Evolutionary conservation across 164 flowering plant genomes (phyloP), one percentile per base, ranked within the genome.

Genomic region (Akebia trifoliata): DNA sequence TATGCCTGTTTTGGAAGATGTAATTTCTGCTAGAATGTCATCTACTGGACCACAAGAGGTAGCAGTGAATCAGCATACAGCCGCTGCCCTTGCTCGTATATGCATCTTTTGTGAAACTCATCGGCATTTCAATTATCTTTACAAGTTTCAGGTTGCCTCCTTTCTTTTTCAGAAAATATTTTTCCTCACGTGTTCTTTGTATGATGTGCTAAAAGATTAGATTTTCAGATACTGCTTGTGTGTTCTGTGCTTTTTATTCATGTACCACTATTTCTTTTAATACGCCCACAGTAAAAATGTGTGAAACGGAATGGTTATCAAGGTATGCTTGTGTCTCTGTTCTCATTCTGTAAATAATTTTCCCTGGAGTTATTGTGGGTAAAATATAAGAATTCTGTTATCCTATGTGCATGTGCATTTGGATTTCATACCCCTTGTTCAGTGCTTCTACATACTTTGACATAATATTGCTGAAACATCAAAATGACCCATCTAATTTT

Each of bases 51-150:
- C 76, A n/a, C 78, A 77, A 34, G 95, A 87, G 67, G 62, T 48
- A 28, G 69, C 69, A 24, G 74, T 82, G 52, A 83, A 72, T 61
- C 88, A 86, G 68, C 73, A 87, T 56, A 86, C 86, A 35, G 68
- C 75, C 47, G 73, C 90, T 53, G 87, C 96, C 34, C 76, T 94
- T 64, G 71, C 79, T 46, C 88, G 96, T 44, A 90, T 94, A 50
- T 94, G 99, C 73, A 67, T 30, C 60, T 90, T 76, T 71, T 94
- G 95, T 79, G 99, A 94, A 80, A 83, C 84, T 50, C 95, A 94
- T 71, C 78, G 70, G 61, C 96, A 87, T 78, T 90, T 94, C 72
- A 90, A 93, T 76, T 87, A 75, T 70, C 85, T 93, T 14, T 90
- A 90, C 85, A 81, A 71, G 76, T 93, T 93, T 74, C 96, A 82